Percentiles rank a stretch among this genome's conserved stretches.
These are phyloP conservation scores for Nyctanthes arbortristis DNA, from an alignment of 257 asterid genomes.

Conservation along the genomic window DNA sequence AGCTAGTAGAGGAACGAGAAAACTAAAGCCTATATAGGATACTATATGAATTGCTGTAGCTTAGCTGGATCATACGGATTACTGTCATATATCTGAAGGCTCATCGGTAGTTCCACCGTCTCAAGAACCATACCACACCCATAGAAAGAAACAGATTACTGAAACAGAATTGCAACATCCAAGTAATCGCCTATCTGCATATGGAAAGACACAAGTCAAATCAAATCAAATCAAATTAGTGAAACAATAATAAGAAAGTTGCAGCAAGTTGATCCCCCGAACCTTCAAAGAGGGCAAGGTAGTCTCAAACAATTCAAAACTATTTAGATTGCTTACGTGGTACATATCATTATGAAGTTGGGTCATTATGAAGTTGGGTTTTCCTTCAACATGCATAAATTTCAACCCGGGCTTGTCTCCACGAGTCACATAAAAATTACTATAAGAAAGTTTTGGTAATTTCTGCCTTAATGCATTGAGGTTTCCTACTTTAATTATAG, in stretches of 20 bases:
- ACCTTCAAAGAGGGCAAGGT: not conserved
- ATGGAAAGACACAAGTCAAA: conserved; percentile 20
- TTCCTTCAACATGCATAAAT: not conserved
- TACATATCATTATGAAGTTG: not conserved
- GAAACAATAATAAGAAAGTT: not conserved
- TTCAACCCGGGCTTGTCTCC: not conserved
- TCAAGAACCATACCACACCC: not conserved
- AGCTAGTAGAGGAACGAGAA: not conserved
- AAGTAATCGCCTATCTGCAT: conserved; percentile 91
- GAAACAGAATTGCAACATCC: conserved; percentile 77
- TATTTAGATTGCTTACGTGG: not conserved
- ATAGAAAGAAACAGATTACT: conserved; percentile 27
- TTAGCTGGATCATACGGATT: no score
- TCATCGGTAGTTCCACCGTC: no score
- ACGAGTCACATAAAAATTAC: not conserved
- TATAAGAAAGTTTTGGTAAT: not conserved
- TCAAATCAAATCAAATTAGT: not conserved
- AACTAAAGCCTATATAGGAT: not conserved
- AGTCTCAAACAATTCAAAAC: not conserved
- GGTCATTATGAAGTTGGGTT: not conserved
- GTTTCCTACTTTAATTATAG: not conserved
- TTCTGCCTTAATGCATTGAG: not conserved
- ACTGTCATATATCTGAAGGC: no score
- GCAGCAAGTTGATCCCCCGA: not conserved
- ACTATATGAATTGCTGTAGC: no score